Base-by-base conservation (phyloP, 1,284 basidiomycete genomes). In the Heterobasidion parviporum region DNA sequence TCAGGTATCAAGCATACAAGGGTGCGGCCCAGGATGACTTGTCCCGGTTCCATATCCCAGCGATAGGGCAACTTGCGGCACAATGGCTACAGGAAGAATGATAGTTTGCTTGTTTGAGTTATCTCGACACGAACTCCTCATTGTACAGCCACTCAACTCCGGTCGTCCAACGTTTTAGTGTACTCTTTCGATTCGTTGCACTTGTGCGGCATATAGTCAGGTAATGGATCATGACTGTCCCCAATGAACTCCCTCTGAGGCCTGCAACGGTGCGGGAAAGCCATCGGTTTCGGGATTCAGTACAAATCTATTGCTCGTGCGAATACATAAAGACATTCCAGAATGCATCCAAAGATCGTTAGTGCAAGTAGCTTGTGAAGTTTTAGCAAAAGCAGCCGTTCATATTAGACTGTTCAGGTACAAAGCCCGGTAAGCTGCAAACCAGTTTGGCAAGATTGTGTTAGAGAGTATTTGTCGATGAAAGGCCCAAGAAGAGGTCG, bases 51-150 rank as follows among this genome's bases (percentile, higher is more conserved):
- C 81, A 81, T 61, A 64, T 90, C 53, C 90, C 89, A 15, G 73
- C 76, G 55, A 78, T 91, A 46, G 90, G 89, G 7, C 73, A 76
- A 53, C 66, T 87, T 20, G 89, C 88, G n/a, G 85, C 88, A 62
- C 72, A 75, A 57, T 90, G 87, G 86, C 76, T 90, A 8, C 72
- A 75, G 15, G 87, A 88, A 60, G 87, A 90, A 65, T 88, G 73
- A 69, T 60, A 36, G 20, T 36, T 41, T 51, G 36, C 18, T 36
- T 10, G 49, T 34, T 36, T 3, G 8, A 48, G 41, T 47, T 45
- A 41, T 16, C 32, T 32, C 35, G 33, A 26, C 48, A 20, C 33
- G 26, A 26, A 26, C 26, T 26, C 5, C 26, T 26, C 26, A 26
- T 26, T 26, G 4, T 6, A 4, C 5, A 26, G 6, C 26, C 4